These are phyloP conservation scores for Neurospora sp. DNA, from an alignment of 2,329 filamentous ascomycete species.

Conservation along the genomic window DNA sequence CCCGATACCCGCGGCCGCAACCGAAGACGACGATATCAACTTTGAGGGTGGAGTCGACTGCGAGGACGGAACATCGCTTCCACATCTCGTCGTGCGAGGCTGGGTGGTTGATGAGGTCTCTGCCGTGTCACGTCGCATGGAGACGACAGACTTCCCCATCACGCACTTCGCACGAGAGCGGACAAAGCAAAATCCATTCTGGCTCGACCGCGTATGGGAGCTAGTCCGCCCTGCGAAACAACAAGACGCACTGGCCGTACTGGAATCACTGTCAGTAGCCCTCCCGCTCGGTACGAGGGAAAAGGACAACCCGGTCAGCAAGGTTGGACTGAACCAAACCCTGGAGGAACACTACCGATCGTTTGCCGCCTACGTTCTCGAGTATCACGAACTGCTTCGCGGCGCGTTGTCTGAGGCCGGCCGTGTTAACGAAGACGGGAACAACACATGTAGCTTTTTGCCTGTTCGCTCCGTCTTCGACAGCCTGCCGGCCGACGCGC, in stretches of 20 bases:
- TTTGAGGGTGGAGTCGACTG: slow-evolving; percentile 3
- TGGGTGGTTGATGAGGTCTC: slow-evolving; percentile 10
- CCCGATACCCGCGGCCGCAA: neutral
- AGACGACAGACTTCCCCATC: slow-evolving; percentile 12
- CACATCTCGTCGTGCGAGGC: slow-evolving; percentile 8
- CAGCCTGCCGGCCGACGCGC: slow-evolving; percentile 6
- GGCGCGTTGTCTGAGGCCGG: neutral
- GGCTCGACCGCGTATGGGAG: slow-evolving; percentile 10
- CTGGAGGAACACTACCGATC: slow-evolving; percentile 7
- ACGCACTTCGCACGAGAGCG: slow-evolving; percentile 6
- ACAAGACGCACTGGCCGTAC: slow-evolving; percentile 3
- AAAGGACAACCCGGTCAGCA: slow-evolving; percentile 1
- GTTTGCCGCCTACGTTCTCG: slow-evolving; percentile 10
- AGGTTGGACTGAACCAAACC: slow-evolving; percentile 2
- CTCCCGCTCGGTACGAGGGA: slow-evolving; percentile 9
- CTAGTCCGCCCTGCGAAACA: slow-evolving; percentile 1
- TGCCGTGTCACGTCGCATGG: slow-evolving; percentile 11
- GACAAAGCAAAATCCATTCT: slow-evolving; percentile 10
- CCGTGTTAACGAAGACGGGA: neutral
- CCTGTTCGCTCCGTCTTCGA: slow-evolving; percentile 7
- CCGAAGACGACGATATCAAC: slow-evolving; percentile 2
- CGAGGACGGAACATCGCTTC: slow-evolving; percentile 4
- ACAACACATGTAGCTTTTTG: neutral
- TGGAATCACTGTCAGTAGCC: slow-evolving; percentile 10
- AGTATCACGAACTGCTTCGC: slow-evolving; percentile 8